Conservation (phyloP, 2,329 filamentous ascomycete genomes). For the Fusarium drepaniforme region DNA sequence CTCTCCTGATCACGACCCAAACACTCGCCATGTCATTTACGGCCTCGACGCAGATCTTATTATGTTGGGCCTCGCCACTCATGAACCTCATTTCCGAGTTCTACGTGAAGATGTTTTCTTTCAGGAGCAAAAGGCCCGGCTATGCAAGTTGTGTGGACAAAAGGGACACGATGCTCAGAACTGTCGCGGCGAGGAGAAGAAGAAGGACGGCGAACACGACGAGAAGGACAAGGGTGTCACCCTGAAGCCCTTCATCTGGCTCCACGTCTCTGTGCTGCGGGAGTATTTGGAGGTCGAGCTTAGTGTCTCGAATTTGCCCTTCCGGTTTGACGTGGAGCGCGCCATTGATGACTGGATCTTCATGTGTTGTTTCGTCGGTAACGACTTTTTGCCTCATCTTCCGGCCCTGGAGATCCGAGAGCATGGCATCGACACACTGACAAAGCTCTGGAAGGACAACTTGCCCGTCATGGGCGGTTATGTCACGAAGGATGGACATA, state of each 20-base stretch:
- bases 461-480: constrained; percentile 93
- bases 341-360: constrained; percentile 99
- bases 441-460: constrained; percentile 97
- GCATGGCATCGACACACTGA: constrained; percentile 95
- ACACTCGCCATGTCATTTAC: constrained; percentile 98
- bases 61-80: constrained; percentile 96
- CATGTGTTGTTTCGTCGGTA: constrained; percentile 99
- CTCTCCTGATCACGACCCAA: constrained; percentile 92
- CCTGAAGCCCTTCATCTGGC: constrained; percentile 97
- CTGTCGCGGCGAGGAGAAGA: constrained; percentile 83
- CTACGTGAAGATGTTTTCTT: constrained; percentile 97
- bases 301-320: constrained; percentile 83
- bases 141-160: constrained; percentile 91
- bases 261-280: constrained; percentile 90
- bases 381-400: constrained; percentile 97
- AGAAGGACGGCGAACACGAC: constrained; percentile 83
- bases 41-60: constrained; percentile 98
- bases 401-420: constrained; percentile 98
- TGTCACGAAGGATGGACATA: constrained; percentile 93
- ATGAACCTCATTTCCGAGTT: constrained; percentile 97
- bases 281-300: constrained; percentile 96
- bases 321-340: constrained; percentile 92
- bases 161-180: constrained; percentile 90
- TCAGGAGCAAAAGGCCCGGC: constrained; percentile 84
- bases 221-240: constrained; percentile 79